Base-by-base conservation (phyloP, 768 basidiomycete species). In the Mycena crocata region DNA sequence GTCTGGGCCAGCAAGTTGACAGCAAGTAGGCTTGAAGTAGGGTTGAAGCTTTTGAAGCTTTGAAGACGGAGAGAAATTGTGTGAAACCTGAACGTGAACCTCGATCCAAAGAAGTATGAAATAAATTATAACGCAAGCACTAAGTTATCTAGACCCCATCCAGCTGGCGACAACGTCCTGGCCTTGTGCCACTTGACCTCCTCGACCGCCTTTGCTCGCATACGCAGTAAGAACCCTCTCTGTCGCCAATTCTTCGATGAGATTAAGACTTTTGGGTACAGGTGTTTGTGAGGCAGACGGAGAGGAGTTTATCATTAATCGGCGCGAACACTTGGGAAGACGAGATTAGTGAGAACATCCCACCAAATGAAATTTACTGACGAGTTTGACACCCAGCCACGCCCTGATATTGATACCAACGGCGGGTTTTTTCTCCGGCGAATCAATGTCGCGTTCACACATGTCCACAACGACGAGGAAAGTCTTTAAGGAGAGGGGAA, bases 351-450 rank as follows among this genome's bases (percentile, higher is more conserved):
- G 13, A 62, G 26, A 17, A 17, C 28, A 35, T 32, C 15, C 13
- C 14, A 23, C 24, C 64, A 61, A 69, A 42, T 57, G n/a, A 26
- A 42, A 19, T 21, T 12, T 55, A 71, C 44, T 59, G 65, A 95
- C 94, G 46, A 93, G 82, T 75, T 94, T 94, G 37, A 94, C 85
- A 5, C 94, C 94, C 75, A 88, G 89, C 94, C 94, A 95, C 9
- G 93, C 92, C 30, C 93, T 82, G 40, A 92, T 80, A 21, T 84
- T 85, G 32, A 93, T 85, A 30, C 90, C 88, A 26, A 77, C 75
- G 14, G 86, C 83, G 4, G 85, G 79, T 5, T 79, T 79, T 46
- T 85, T 80, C 32, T 71, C 64, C 9, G 80, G 74, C 23, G 78
- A 76, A 4, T 82, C 82, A 49, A 84, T 82, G 62, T 88, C 89